Evolutionary conservation across 2,329 filamentous ascomycete genomes (phyloP), one percentile per base, ranked within the genome.

Genomic region (Aspergillus brasiliensis): DNA sequence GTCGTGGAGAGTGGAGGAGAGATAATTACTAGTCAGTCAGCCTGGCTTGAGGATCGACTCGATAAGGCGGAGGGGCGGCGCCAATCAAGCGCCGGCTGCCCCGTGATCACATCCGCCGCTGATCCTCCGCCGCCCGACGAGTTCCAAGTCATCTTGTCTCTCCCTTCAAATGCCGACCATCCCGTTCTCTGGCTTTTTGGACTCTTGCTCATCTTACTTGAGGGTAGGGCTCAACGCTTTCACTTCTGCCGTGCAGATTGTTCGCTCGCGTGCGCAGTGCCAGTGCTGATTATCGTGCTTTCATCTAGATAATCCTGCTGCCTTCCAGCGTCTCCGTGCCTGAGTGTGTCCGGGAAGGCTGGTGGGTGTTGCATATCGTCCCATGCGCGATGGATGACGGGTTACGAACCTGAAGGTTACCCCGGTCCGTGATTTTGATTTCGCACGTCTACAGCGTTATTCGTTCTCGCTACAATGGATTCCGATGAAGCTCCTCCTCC

Each of bases 401-500:
- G 55, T 61, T 58, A 34, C 31, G 31, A 55, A 37, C 34, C 17
- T 54, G 21, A 58, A 56, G 51, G 27, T 54, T 44, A 42, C 44
- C 57, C 47, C 40, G 52, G 44, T 48, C 21, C 25, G 37, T 42
- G 25, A 17, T 51, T 31, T 40, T n/a, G 15, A 40, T 44, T 54
- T 37, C 34, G 42, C 42, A 27, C 48, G 15, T 38, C 25, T 34
- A 17, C 21, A 44, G 40, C 27, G 58, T 42, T 38, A 25, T 42
- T 10, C 31, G 56, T 42, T 51, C 48, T 59, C 44, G 48, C 64
- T 61, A 58, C 59, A 61, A 75, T 75, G 73, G 72, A 75, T 58
- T 65, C 70, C 55, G 75, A 78, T 31, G 76, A 77, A 56, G 73
- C 71, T 61, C 77, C 77, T 66, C 76, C 75, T 61, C 75, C 77